Conservation (phyloP, 1,284 basidiomycete genomes). For the Sphagnurus paluster region DNA sequence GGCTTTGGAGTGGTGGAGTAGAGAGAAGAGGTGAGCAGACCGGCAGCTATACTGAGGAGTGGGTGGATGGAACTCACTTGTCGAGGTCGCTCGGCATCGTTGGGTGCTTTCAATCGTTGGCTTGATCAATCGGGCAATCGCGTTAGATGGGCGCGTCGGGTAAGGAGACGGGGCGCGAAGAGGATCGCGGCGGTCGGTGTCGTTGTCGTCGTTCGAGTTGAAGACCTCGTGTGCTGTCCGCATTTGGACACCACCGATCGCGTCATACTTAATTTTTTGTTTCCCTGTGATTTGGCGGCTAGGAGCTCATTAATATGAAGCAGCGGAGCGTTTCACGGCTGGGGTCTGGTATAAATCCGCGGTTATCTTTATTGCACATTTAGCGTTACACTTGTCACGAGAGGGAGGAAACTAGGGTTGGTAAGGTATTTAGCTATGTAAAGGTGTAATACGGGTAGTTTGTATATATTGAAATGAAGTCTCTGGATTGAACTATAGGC, state of each 20-base stretch:
- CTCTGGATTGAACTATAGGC: no score
- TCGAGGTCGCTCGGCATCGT: slow-evolving; percentile 44
- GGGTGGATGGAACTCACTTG: slow-evolving; percentile 33
- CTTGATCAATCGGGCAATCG: neutral
- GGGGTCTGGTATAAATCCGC: neutral
- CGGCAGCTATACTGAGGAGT: neutral
- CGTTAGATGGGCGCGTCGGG: no score
- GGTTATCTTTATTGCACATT: slow-evolving; percentile 6
- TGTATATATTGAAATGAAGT: no score
- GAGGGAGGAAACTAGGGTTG: neutral
- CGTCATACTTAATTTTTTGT: no score
- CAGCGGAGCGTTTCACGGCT: no score
- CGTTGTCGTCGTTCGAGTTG: no score
- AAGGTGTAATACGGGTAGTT: neutral
- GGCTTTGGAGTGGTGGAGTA: slow-evolving; percentile 39
- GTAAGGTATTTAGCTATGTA: neutral
- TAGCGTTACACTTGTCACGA: neutral
- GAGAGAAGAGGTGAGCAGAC: slow-evolving; percentile 1
- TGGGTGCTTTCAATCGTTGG: neutral
- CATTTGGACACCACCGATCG: no score
- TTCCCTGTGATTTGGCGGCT: no score
- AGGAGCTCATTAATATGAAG: no score
- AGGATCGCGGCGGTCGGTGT: no score
- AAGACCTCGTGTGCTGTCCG: no score
- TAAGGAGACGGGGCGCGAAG: no score